Percentiles rank a stretch among this genome's conserved stretches.
These are phyloP conservation scores for Protomyces lactucae-debilis DNA, from an alignment of 1,139 yeast species.

Conservation along the genomic window DNA sequence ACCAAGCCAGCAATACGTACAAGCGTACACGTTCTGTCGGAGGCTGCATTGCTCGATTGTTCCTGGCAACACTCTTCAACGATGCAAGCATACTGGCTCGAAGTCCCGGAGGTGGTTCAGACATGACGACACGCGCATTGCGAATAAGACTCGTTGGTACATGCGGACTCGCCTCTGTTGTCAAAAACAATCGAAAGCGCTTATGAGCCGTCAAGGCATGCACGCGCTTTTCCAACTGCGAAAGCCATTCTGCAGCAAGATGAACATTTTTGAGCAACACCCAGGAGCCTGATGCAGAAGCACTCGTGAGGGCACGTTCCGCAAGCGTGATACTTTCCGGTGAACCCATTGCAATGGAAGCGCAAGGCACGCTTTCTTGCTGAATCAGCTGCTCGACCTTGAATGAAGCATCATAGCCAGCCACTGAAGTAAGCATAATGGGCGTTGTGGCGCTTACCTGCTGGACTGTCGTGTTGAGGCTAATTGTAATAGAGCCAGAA, in stretches of 20 bases:
- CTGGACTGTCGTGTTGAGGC: slow-evolving; percentile 6
- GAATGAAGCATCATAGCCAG: slow-evolving; percentile 64
- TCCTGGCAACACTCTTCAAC: slow-evolving; percentile 39
- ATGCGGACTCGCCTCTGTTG: slow-evolving; percentile 49
- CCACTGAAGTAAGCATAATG: slow-evolving; percentile 54
- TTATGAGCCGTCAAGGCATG: slow-evolving; percentile 37
- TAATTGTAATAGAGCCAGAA: not conserved
- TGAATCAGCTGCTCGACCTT: slow-evolving; percentile 49
- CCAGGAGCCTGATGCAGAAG: slow-evolving; percentile 56
- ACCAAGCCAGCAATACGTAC: slow-evolving; percentile 61
- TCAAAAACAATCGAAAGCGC: slow-evolving; percentile 54
- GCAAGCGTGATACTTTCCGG: slow-evolving; percentile 60
- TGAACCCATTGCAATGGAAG: slow-evolving; percentile 69
- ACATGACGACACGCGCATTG: slow-evolving; percentile 50
- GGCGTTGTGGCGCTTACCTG: slow-evolving; percentile 38
- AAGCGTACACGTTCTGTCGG: slow-evolving; percentile 51
- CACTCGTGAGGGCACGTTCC: slow-evolving; percentile 48
- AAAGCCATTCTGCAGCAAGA: slow-evolving; percentile 62
- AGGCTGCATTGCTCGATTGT: not conserved
- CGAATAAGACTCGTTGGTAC: slow-evolving; percentile 57
- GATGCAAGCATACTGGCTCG: slow-evolving; percentile 45
- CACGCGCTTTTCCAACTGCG: slow-evolving; percentile 48
- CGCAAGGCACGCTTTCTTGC: slow-evolving; percentile 36
- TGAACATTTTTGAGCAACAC: slow-evolving; percentile 73
- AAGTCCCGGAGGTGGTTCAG: slow-evolving; percentile 62